Base-by-base conservation (phyloP, 2,329 filamentous ascomycete species). In the Cladorrhinum sp. region DNA sequence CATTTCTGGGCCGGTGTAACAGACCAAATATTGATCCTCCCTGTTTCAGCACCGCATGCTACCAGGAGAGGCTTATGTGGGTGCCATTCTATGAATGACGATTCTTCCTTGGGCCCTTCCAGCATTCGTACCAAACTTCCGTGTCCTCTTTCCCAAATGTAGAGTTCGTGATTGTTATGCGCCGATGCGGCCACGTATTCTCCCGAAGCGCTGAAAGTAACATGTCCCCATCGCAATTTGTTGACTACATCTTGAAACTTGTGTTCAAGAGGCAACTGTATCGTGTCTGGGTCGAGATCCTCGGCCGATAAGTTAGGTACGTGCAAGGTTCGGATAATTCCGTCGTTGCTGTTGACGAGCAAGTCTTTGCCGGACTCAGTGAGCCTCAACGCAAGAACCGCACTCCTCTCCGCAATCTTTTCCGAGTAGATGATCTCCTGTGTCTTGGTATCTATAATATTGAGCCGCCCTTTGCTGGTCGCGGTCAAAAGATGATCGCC, bases 181-280 rank as follows among this genome's bases (percentile, higher is more conserved):
- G 95, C 98, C 24, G 92, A 96, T 0, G 96, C 95, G 23, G 92
- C 92, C 46, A 99, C 92, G 72, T 98, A 98, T 75, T 99, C 95
- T 57, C 92, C 93, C 0, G 91, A 95, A 1, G 91, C 89, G 70
- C 92, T 96, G 73, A 99, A 98, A 0, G 93, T 92, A 61, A 96
- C 93, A 71, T 97, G 92, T 71, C 98, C 99, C 95, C 95, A 99
- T 6, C 90, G 92, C 12, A 98, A 79, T 50, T 90, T 87, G 72
- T 99, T 98, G 55, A 99, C 95, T 3, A 98, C 89, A 72, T 99
- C 96, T 74, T 98, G 93, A 70, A 98, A 99, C 72, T 97, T 98
- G 78, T 99, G 95, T 75, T 99, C 94, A 12, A 97, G 86, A 46
- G 95, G 91, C 46, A 99, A 81, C 69, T 94, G 89, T 69, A 99